Evolutionary conservation across 345 rosid genomes (phyloP), one percentile per base, ranked within the genome.

Genomic region (Linum usitatissimum): DNA sequence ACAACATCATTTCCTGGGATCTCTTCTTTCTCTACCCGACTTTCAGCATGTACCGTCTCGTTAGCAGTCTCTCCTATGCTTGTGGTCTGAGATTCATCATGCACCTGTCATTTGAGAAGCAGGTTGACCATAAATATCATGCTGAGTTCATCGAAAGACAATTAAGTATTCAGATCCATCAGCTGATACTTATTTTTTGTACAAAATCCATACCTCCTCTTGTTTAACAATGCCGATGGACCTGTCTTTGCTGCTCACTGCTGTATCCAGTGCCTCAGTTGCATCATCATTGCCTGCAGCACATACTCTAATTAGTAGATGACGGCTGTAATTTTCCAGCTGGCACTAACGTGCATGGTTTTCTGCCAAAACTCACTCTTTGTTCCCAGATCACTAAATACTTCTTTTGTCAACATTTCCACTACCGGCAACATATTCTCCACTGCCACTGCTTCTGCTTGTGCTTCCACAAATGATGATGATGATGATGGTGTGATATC

Each of bases 131-230:
- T 60, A 9, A 30, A 48, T 60, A 9, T 42, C 39, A 34, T 9
- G 61, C 8, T 58, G 19, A 2, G 39, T 9, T 58, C 38, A 34
- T 7, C 38, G 8, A 34, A 34, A 34, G 5, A 34, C 1, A 34
- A 34, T 23, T 23, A 34, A 34, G 38, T 7, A 34, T 34, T 34
- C 38, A 34, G 38, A 34, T 34, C 3, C 38, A 34, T 3, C 38
- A 34, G 5, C 38, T 34, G 28, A 34, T 34, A 34, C 38, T 34
- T 34, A 4, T 34, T 34, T 23, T 23, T 23, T 23, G 38, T 34
- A 34, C 38, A 34, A 9, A 15, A 55, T 30, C 53, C 39, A 49
- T 57, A 73, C 77, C 77, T 73, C 77, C 77, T 73, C 66, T 51
- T 65, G 61, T 19, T 40, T 53, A 19, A 5, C 34, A 30, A n/a